A percentile compares a stretch with the other conserved stretches of the same genome.
Evolutionary conservation across 148 eudicot genomes (phyloP).

Genomic region (Amaranthus cruentus): DNA sequence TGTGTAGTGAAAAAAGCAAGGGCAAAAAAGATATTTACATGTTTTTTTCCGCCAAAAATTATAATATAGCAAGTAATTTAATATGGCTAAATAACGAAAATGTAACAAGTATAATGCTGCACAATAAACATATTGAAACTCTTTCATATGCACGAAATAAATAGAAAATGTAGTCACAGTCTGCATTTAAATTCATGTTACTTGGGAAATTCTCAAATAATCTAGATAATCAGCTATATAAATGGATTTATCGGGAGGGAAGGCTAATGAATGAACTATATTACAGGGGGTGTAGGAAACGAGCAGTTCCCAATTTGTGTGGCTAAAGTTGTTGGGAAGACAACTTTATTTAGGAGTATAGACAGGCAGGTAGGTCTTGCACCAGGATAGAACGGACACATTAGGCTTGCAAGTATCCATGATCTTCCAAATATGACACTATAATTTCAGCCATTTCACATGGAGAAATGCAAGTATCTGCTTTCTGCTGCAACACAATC

Average conservation of each 20-base stretch:
- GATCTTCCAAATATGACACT: conserved; percentile 60
- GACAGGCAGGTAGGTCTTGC: conserved; percentile 1
- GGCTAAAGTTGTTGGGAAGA: not conserved
- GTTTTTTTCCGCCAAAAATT: too few species aligned
- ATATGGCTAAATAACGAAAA: too few species aligned
- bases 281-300: conserved; percentile 23
- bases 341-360: conserved; percentile 8
- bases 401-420: conserved; percentile 67
- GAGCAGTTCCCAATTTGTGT: conserved; percentile 23
- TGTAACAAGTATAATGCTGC: not conserved
- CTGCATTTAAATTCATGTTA: not conserved
- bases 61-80: too few species aligned
- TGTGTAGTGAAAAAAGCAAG: too few species aligned
- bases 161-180: conserved; percentile 9
- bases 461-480: conserved; percentile 54
- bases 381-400: not conserved
- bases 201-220: conserved; percentile 8
- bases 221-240: conserved; percentile 2
- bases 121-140: not conserved
- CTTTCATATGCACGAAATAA: conserved; percentile 5
- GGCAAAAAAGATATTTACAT: too few species aligned
- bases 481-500: conserved; percentile 60
- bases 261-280: not conserved
- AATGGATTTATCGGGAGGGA: conserved; percentile 1
- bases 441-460: conserved; percentile 64